A percentile compares a stretch with the other conserved stretches of the same genome.
Evolutionary conservation across 2,329 filamentous ascomycete species (phyloP).

Genomic region (Botrytis aclada): DNA sequence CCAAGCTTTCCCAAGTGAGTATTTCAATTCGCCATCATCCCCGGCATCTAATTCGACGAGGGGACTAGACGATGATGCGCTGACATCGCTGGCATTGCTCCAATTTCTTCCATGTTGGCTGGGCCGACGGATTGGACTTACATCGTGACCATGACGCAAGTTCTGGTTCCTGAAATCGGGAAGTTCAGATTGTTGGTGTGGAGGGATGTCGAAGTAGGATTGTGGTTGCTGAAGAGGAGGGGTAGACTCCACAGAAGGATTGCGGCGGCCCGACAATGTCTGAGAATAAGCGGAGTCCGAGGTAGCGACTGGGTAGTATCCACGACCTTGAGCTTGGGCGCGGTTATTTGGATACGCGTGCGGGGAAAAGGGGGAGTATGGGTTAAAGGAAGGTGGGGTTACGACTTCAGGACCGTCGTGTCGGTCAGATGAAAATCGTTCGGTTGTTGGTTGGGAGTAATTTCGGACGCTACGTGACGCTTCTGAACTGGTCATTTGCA

Average conservation of each 20-base stretch:
- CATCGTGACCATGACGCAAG: slow-evolving; percentile 8
- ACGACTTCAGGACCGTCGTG: slow-evolving; percentile 25
- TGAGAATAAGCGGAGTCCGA: slow-evolving; percentile 17
- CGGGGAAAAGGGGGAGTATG: slow-evolving; percentile 14
- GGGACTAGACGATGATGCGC: slow-evolving; percentile 2
- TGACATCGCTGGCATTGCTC: slow-evolving; percentile 18
- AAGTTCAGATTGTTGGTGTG: background rate
- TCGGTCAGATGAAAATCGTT: slow-evolving; percentile 22
- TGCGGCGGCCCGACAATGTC: background rate
- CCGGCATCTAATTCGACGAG: slow-evolving; percentile 18
- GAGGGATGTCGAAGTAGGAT: slow-evolving; percentile 16
- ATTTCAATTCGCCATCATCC: slow-evolving; percentile 11
- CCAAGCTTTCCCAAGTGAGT: slow-evolving; percentile 8
- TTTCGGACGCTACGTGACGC: slow-evolving; percentile 21
- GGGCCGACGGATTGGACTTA: slow-evolving; percentile 4
- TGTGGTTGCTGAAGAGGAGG: slow-evolving; percentile 8
- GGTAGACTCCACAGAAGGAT: slow-evolving; percentile 10
- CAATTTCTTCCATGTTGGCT: slow-evolving; percentile 18
- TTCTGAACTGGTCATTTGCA: slow-evolving; percentile 31
- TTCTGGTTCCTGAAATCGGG: slow-evolving; percentile 14
- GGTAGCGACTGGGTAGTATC: slow-evolving; percentile 13
- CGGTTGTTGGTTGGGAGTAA: slow-evolving; percentile 23
- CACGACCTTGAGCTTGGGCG: background rate
- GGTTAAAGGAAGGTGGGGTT: slow-evolving; percentile 24
- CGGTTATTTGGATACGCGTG: background rate